Evolutionary conservation across 768 basidiomycete genomes (phyloP).

Genomic region (Saitozyma podzolica): DNA sequence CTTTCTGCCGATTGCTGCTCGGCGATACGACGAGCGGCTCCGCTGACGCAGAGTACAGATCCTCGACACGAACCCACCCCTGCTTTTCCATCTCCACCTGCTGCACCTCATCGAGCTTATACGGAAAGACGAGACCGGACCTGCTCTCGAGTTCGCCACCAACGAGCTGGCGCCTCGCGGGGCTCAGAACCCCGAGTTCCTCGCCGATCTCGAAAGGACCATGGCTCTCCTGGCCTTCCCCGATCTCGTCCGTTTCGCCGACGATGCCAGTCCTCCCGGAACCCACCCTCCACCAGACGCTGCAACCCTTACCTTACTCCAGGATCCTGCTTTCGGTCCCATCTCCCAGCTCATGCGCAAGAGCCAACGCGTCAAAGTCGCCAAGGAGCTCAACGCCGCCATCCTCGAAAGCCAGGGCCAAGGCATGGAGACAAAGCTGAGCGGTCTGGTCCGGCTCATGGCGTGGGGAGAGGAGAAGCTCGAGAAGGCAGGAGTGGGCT

Average conservation of each 20-base stretch:
- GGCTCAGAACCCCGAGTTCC: constrained; percentile 90
- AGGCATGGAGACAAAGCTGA: constrained; percentile 86
- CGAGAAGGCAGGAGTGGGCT: constrained; percentile 55
- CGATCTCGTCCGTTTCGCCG: constrained; percentile 49
- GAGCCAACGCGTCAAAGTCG: constrained; percentile 88
- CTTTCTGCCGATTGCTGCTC: constrained; percentile 10
- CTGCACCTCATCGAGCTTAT: constrained; percentile 95
- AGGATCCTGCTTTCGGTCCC: constrained; percentile 57
- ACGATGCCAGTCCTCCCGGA: constrained; percentile 25
- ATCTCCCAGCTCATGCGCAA: constrained; percentile 80
- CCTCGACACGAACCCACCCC: constrained; percentile 85
- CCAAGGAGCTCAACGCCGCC: constrained; percentile 91
- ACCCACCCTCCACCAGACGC: constrained; percentile 13
- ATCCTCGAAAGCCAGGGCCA: constrained; percentile 90
- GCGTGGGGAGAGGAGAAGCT: constrained; percentile 84
- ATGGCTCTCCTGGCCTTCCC: constrained; percentile 77
- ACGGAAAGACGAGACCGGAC: constrained; percentile 71
- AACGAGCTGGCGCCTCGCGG: constrained; percentile 90
- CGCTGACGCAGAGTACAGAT: constrained; percentile 62
- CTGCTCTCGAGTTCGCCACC: constrained; percentile 88
- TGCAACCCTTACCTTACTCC: constrained; percentile 24
- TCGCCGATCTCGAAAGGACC: constrained; percentile 85
- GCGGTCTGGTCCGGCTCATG: constrained; percentile 75
- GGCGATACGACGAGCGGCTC: background rate
- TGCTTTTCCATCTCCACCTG: constrained; percentile 95